Conservation (phyloP, 2,329 filamentous ascomycete species). For the Penicillium sp. region DNA sequence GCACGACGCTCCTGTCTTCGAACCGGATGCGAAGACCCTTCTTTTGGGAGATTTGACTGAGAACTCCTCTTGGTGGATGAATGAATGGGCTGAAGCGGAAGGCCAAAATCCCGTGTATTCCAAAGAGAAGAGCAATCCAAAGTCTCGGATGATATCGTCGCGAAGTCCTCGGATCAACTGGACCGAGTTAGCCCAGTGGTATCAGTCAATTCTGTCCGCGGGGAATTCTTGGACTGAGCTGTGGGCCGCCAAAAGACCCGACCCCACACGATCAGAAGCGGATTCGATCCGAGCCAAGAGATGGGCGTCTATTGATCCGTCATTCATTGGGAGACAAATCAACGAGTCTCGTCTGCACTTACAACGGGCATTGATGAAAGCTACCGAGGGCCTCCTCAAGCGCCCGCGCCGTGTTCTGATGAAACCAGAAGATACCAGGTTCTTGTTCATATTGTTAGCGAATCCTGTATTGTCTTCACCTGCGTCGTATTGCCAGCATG, state of each 20-base stretch:
- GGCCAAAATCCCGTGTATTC: constrained; percentile 28
- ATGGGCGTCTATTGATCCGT: constrained; percentile 43
- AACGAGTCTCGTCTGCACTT: constrained; percentile 65
- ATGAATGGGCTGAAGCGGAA: constrained; percentile 47
- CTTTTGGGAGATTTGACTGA: constrained; percentile 73
- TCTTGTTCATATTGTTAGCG: constrained; percentile 71
- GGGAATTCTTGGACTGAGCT: constrained; percentile 63
- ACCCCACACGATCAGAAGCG: constrained; percentile 25
- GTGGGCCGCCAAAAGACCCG: constrained; percentile 53
- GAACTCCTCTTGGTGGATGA: constrained; percentile 81
- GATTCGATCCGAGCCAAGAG: constrained; percentile 20
- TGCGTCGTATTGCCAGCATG: constrained; percentile 14
- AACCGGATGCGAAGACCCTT: constrained; percentile 72
- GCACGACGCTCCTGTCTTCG: constrained; percentile 48
- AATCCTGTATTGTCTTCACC: constrained; percentile 70
- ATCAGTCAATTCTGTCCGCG: constrained; percentile 64
- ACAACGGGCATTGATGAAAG: constrained; percentile 69
- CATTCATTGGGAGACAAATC: constrained; percentile 52
- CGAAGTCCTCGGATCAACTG: constrained; percentile 73
- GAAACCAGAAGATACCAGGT: constrained; percentile 68
- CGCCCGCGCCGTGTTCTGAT: constrained; percentile 69
- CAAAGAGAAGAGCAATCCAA: constrained; percentile 32
- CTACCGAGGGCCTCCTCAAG: constrained; percentile 74
- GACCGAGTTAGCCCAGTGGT: constrained; percentile 70
- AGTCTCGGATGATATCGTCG: constrained; percentile 46